phyloP scores from a whole-genome alignment of 805 yeast species.

The Hanseniaspora taiwanica region DNA sequence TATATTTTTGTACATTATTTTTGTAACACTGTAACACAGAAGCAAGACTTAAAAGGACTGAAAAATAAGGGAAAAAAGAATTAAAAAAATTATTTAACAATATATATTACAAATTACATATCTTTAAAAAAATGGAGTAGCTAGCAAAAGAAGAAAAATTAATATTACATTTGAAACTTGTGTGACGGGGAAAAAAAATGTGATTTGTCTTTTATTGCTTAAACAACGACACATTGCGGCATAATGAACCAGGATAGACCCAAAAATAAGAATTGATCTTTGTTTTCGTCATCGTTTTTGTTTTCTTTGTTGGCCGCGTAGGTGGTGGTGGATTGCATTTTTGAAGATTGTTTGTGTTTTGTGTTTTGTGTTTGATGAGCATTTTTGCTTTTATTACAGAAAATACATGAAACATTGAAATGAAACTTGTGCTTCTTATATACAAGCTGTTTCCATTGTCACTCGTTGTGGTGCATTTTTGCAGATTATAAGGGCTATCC shows the following conservation, averaged over 20 bases:
- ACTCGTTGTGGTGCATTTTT: no score
- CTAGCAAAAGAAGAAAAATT: neutral
- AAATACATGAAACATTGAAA: no score
- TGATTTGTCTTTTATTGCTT: neutral
- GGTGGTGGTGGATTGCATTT: conserved; percentile 5
- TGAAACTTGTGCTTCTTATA: neutral
- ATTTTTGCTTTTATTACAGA: neutral
- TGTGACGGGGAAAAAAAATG: neutral
- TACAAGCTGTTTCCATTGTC: no score
- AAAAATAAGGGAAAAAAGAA: no score
- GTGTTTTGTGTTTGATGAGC: conserved; percentile 3
- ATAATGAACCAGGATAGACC: conserved; percentile 6
- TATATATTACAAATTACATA: neutral
- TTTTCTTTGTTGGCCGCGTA: conserved; percentile 5
- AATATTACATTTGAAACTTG: neutral
- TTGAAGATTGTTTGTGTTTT: neutral
- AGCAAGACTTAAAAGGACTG: neutral
- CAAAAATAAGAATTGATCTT: conserved; percentile 6
- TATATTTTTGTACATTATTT: neutral
- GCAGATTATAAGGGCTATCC: no score
- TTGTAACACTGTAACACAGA: no score
- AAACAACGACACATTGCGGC: conserved; percentile 8
- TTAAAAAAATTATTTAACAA: neutral
- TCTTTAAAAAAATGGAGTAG: neutral
- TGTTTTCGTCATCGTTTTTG: conserved; percentile 6